These are phyloP conservation scores for Boletus reticuloceps DNA, from an alignment of 768 basidiomycete species.

Conservation along the genomic window DNA sequence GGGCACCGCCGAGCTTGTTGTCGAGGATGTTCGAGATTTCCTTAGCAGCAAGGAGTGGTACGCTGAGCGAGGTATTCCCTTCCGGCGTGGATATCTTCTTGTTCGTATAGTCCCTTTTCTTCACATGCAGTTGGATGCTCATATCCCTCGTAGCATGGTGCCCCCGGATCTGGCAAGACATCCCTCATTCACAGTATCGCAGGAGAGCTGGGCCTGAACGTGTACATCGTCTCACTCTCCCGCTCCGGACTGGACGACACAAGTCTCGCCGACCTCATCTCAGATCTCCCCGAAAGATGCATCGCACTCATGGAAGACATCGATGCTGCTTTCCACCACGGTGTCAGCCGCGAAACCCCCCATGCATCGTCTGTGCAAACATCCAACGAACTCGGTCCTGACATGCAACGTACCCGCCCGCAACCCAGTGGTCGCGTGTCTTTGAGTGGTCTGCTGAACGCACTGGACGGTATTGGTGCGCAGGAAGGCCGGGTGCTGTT, in stretches of 20 bases:
- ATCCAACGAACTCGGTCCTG: conserved; percentile 5
- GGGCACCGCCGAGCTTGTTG: conserved; percentile 60
- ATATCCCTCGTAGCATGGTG: conserved; percentile 49
- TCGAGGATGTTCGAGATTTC: conserved; percentile 72
- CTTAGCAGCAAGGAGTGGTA: conserved; percentile 72
- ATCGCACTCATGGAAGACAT: conserved; percentile 85
- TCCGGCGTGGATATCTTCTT: conserved; percentile 76
- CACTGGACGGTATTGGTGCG: conserved; percentile 76
- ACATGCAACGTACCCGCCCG: conserved; percentile 12
- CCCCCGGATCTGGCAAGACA: conserved; percentile 77
- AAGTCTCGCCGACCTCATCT: conserved; percentile 54
- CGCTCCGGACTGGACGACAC: conserved; percentile 62
- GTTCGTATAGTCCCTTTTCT: conserved; percentile 23
- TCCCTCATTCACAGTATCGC: conserved; percentile 74
- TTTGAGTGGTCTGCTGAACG: conserved; percentile 73
- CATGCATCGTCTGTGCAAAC: neutral
- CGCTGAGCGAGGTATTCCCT: conserved; percentile 72
- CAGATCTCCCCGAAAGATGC: conserved; percentile 63
- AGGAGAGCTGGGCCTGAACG: conserved; percentile 71
- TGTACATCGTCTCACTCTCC: conserved; percentile 72
- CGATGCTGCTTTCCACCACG: conserved; percentile 66
- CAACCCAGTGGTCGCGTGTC: conserved; percentile 41
- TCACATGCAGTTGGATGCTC: neutral
- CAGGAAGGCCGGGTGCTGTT: conserved; percentile 82
- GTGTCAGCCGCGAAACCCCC: conserved; percentile 34